Conservation (phyloP, 148 eudicot genomes). For the Simmondsia chinensis region DNA sequence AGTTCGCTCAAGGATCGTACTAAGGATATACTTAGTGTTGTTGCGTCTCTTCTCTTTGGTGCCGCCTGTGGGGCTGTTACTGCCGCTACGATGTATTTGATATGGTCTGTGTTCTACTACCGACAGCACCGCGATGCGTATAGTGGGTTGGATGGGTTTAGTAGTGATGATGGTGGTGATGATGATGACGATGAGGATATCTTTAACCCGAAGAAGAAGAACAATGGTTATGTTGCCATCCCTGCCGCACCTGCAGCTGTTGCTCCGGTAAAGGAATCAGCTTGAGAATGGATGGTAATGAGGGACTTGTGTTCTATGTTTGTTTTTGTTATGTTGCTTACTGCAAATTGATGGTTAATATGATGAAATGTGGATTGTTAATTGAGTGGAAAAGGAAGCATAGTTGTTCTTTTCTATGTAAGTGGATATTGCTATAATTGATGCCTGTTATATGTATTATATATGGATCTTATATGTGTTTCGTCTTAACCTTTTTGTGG, state of each 20-base stretch:
- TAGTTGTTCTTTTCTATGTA: no score
- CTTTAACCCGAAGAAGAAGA: conserved; percentile 41
- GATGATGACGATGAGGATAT: conserved; percentile 40
- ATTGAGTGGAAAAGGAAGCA: no score
- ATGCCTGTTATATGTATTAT: no score
- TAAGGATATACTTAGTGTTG: conserved; percentile 57
- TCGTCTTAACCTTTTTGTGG: no score
- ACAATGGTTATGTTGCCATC: conserved; percentile 27
- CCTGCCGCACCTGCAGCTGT: conserved; percentile 12
- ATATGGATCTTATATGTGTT: no score
- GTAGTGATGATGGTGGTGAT: conserved; percentile 11
- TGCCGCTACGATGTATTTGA: conserved; percentile 53
- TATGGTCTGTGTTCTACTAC: conserved; percentile 49
- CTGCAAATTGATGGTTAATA: no score
- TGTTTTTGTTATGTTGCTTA: no score
- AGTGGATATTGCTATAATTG: background rate
- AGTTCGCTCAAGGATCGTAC: conserved; percentile 44
- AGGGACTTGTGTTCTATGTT: no score
- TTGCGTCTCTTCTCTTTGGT: conserved; percentile 64
- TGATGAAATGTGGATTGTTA: no score
- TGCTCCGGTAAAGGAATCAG: background rate
- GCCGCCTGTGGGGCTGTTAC: conserved; percentile 82
- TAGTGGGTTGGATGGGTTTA: conserved; percentile 21
- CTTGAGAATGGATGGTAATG: no score
- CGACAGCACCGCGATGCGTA: conserved; percentile 26